A percentile compares a stretch with the other conserved stretches of the same genome.
Evolutionary conservation across 192 early-diverging fungal genomes (phyloP).

Genomic region (Physocladia obscura): DNA sequence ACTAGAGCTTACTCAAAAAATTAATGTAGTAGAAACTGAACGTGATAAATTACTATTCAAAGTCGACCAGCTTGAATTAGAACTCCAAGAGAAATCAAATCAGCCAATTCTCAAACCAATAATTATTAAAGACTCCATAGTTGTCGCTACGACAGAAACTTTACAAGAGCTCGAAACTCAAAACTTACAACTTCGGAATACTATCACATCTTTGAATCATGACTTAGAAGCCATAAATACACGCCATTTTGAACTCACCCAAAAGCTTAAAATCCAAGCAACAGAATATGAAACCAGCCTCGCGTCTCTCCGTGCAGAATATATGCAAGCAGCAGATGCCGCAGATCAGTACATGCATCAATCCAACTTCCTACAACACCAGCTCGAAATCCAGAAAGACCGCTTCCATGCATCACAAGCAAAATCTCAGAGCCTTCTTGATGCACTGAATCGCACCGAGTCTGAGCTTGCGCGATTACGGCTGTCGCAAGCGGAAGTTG

Average conservation of each 20-base stretch:
- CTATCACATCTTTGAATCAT: neutral
- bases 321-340: neutral
- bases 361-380: constrained; percentile 4
- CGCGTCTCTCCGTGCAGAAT: neutral
- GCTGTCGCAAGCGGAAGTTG: constrained; percentile 16
- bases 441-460: constrained; percentile 12
- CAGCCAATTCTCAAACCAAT: too few species aligned
- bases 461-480: constrained; percentile 11
- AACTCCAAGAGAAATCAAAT: too few species aligned
- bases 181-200: constrained; percentile 1
- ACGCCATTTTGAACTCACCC: neutral
- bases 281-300: neutral
- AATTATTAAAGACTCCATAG: too few species aligned
- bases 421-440: constrained; percentile 1
- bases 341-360: neutral
- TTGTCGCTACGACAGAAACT: neutral
- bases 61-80: too few species aligned
- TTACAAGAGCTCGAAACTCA: neutral
- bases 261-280: neutral
- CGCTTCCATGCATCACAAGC: constrained; percentile 16
- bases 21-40: too few species aligned
- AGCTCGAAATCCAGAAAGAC: constrained; percentile 16
- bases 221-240: constrained; percentile 1
- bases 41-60: too few species aligned
- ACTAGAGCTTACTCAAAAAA: too few species aligned